Evolutionary conservation across 768 basidiomycete genomes (phyloP).

Genomic region (Jaapia argillacea): DNA sequence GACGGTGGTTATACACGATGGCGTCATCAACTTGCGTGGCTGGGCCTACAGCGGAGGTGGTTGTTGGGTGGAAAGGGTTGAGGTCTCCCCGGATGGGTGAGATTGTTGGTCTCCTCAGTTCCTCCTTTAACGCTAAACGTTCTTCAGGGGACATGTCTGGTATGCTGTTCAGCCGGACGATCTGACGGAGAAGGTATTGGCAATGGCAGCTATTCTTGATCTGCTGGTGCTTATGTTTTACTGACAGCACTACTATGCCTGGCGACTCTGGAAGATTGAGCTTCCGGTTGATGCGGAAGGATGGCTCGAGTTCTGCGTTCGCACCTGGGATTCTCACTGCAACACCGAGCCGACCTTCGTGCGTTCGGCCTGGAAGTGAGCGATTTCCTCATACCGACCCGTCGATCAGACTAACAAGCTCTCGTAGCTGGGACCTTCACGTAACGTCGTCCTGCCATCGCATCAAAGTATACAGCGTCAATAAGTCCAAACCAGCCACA

Average conservation of each 20-base stretch:
- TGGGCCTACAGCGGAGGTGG: slow-evolving; percentile 27
- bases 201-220: no score
- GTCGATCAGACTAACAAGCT: not conserved
- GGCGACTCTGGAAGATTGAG: slow-evolving; percentile 42
- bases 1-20: slow-evolving; percentile 37
- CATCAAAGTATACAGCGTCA: slow-evolving; percentile 46
- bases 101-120: slow-evolving; percentile 4
- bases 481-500: slow-evolving; percentile 30
- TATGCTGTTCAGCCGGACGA: slow-evolving; percentile 34
- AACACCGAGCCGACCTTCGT: slow-evolving; percentile 48
- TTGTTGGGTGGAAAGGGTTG: slow-evolving; percentile 48
- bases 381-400: slow-evolving; percentile 1
- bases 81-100: slow-evolving; percentile 39
- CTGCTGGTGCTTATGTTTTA: not conserved
- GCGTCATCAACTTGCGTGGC: slow-evolving; percentile 28
- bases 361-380: slow-evolving; percentile 45
- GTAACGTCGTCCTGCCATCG: slow-evolving; percentile 44
- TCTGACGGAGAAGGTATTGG: slow-evolving; percentile 35
- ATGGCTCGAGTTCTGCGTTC: slow-evolving; percentile 45
- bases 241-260: slow-evolving; percentile 39
- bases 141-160: slow-evolving; percentile 36
- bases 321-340: slow-evolving; percentile 48
- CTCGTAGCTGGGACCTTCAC: slow-evolving; percentile 37
- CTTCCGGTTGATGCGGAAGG: slow-evolving; percentile 44
- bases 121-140: not conserved